phyloP scores from a whole-genome alignment of 2,329 filamentous ascomycete genomes.

The Aspergillus pseudonomiae region DNA sequence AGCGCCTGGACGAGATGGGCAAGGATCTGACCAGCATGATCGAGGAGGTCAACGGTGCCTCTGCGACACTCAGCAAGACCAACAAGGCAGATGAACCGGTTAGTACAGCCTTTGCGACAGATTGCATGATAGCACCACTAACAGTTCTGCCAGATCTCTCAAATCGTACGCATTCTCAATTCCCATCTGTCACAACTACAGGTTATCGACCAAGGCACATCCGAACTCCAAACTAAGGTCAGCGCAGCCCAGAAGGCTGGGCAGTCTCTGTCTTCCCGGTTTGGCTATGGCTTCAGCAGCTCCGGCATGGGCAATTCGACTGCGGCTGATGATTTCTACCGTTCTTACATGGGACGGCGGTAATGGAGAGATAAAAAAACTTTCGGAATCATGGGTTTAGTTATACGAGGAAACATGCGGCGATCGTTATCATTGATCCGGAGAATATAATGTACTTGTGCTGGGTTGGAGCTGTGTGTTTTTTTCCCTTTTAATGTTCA shows the following conservation, averaged over 20 bases:
- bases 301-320: constrained; percentile 42
- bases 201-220: constrained; percentile 86
- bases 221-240: constrained; percentile 80
- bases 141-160: constrained; percentile 67
- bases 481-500: not conserved
- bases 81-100: constrained; percentile 86
- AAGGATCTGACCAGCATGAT: constrained; percentile 95
- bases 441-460: constrained; percentile 13
- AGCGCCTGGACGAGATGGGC: constrained; percentile 90
- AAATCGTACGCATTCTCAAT: constrained; percentile 95
- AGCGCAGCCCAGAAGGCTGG: constrained; percentile 77
- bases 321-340: constrained; percentile 83
- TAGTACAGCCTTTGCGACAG: constrained; percentile 45
- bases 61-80: constrained; percentile 84
- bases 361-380: constrained; percentile 31
- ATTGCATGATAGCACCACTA: constrained; percentile 11
- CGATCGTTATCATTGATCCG: not conserved
- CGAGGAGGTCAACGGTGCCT: constrained; percentile 94
- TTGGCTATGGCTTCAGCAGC: constrained; percentile 40
- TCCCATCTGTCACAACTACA: constrained; percentile 89
- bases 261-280: constrained; percentile 53
- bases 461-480: not conserved
- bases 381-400: not conserved
- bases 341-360: constrained; percentile 79
- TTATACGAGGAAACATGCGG: constrained; percentile 3